Evolutionary conservation across 495 filamentous ascomycete species (phyloP), one percentile per base, ranked within the genome.

Genomic region (Podospora anserina): DNA sequence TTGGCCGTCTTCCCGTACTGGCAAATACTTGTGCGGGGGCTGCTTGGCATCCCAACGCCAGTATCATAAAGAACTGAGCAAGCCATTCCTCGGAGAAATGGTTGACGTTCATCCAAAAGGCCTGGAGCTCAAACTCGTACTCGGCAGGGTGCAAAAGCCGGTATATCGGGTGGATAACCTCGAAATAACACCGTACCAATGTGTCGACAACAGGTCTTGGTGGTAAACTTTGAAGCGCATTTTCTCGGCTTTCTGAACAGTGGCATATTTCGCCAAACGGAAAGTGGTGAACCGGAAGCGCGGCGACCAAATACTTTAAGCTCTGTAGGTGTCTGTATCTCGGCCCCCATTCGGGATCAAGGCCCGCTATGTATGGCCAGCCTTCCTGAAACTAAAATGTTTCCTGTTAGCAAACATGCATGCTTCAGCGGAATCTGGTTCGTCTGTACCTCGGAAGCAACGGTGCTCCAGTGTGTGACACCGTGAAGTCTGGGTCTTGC

Each of bases 31-130:
- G 70, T 6, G 23, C 28, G 9, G 71, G 65, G 53, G 70, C 68
- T 34, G 67, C 39, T 15, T 71, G 70, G 55, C 64, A 72, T 13
- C 74, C 74, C 44, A 76, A 34, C 4, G 70, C 74, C 28, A 76
- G 58, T 65, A 76, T 67, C 74, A 76, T 76, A 23, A 70, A 72
- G 6, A 76, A 66, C 64, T 76, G 74, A 16, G 68, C 64, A 23
- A 76, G 68, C 74, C 74, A 76, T 64, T 60, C 69, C 19, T 76
- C 74, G 3, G 68, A 59, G 27, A 58, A 26, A 23, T 65, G 61
- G 39, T 61, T 65, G 39, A 32, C 63, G 61, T 71, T 65, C 61
- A 74, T 69, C 76, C 69, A 74, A 56, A 76, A 75, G 3, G 62
- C 44, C 53, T 66, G 61, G 30, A 72, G 67, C 32, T 72, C 76